Evolutionary conservation across 805 yeast species (phyloP).

Genomic region (Zygoascus biomembranicola): DNA sequence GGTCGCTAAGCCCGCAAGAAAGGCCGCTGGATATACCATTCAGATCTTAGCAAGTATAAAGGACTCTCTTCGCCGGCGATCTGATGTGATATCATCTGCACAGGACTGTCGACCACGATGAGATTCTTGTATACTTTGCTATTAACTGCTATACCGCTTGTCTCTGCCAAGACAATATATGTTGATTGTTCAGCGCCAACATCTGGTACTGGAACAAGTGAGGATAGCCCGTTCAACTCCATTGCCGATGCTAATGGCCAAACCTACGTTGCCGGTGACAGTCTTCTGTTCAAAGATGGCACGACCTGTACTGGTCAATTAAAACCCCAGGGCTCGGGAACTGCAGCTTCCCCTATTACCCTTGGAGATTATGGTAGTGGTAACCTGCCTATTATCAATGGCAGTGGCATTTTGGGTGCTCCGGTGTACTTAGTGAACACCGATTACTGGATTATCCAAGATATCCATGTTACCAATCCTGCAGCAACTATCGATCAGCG

Average conservation of each 20-base stretch:
- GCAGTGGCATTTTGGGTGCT: background rate
- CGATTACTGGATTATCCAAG: slow-evolving; percentile 1
- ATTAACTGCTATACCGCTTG: background rate
- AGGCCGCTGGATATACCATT: no score
- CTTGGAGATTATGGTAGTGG: slow-evolving; percentile 1
- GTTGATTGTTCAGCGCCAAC: background rate
- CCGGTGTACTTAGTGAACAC: background rate
- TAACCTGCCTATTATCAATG: slow-evolving; percentile 1
- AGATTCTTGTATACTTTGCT: background rate
- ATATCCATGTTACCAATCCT: slow-evolving; percentile 1
- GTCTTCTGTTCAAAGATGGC: background rate
- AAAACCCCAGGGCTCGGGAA: background rate
- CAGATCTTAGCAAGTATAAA: no score
- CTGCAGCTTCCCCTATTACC: background rate
- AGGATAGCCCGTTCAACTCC: background rate
- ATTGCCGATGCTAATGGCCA: background rate
- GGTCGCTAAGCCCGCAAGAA: no score
- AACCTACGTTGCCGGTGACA: background rate
- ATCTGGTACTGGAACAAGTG: background rate
- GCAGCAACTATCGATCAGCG: background rate
- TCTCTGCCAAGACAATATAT: background rate
- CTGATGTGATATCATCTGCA: no score
- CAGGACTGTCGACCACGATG: background rate
- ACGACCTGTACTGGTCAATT: slow-evolving; percentile 1
- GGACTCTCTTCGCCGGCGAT: no score